Conservation (phyloP, 1,284 basidiomycete species). For the Leccinum pachyderme region DNA sequence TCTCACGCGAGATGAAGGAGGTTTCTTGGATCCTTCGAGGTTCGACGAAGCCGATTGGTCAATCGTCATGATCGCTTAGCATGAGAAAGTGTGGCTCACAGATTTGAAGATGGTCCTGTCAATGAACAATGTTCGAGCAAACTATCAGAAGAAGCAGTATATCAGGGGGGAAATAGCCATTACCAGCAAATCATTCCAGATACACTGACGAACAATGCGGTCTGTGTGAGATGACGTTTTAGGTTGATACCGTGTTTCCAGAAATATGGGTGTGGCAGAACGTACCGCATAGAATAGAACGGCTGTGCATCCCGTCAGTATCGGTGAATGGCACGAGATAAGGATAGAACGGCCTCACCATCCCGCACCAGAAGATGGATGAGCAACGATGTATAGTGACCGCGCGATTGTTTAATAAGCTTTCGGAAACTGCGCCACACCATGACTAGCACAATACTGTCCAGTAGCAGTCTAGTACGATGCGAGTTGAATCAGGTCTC, state of each 20-base stretch:
- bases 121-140: background rate
- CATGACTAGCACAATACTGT: conserved; percentile 9
- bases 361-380: conserved; percentile 9
- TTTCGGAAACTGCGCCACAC: conserved; percentile 7
- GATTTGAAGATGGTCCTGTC: background rate
- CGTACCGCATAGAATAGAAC: background rate
- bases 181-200: background rate
- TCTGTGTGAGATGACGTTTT: background rate
- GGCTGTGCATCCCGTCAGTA: background rate
- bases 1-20: background rate
- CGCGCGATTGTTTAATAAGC: background rate
- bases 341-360: conserved; percentile 4
- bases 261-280: background rate
- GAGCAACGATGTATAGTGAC: conserved; percentile 1
- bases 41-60: background rate
- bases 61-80: background rate
- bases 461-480: conserved; percentile 8
- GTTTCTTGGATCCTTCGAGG: background rate
- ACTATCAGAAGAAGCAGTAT: background rate
- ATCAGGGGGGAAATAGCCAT: background rate
- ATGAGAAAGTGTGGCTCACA: background rate
- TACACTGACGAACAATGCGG: background rate
- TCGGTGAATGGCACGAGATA: background rate
- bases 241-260: background rate
- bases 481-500: background rate